These are phyloP conservation scores for Beauveria rudraprayagi DNA, from an alignment of 2,329 filamentous ascomycete species.

Conservation along the genomic window DNA sequence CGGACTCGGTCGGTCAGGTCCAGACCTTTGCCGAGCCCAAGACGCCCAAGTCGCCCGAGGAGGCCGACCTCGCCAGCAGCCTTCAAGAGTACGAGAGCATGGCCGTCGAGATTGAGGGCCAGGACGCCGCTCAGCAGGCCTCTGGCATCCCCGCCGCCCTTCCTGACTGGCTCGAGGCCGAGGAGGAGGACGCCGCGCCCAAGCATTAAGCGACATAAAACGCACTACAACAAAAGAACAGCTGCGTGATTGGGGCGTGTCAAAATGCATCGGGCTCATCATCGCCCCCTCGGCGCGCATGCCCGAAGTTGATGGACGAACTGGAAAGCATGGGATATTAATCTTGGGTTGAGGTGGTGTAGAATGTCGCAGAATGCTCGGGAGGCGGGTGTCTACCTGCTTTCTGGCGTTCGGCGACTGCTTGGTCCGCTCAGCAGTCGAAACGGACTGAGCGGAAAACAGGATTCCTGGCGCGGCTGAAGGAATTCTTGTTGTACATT, in stretches of 20 bases:
- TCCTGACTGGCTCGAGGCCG: constrained; percentile 76
- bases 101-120: constrained; percentile 89
- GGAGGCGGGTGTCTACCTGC: not conserved
- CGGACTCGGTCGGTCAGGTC: constrained; percentile 83
- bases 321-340: constrained; percentile 8
- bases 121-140: constrained; percentile 55
- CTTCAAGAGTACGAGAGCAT: constrained; percentile 92
- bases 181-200: constrained; percentile 53
- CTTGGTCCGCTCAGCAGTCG: not conserved
- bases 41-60: constrained; percentile 82
- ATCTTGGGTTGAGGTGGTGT: constrained; percentile 10
- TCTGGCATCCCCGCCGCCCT: constrained; percentile 49
- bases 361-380: not conserved
- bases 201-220: constrained; percentile 36
- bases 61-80: constrained; percentile 84
- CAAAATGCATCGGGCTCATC: too few species aligned
- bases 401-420: not conserved
- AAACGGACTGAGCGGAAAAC: constrained; percentile 5
- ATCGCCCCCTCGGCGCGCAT: too few species aligned
- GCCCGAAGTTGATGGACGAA: constrained; percentile 9
- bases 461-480: not conserved
- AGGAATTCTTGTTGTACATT: constrained; percentile 14
- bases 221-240: not conserved
- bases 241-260: not conserved
- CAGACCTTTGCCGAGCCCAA: constrained; percentile 77